Evolutionary conservation across 441 rosid species (phyloP).

Genomic region (Codiaeum variegatum): DNA sequence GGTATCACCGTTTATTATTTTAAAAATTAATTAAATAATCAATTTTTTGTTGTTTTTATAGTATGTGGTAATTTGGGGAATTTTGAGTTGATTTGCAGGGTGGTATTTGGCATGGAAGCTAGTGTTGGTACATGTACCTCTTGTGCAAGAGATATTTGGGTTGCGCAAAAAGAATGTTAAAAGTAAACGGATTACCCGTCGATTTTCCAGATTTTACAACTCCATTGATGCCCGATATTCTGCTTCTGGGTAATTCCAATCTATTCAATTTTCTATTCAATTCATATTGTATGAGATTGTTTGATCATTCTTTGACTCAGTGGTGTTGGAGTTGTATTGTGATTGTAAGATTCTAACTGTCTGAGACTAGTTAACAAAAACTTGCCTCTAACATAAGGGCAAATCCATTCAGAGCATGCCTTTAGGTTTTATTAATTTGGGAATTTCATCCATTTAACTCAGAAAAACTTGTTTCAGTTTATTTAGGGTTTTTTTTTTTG

Average conservation of each 20-base stretch:
- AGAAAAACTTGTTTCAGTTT: neutral
- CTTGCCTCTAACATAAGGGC: neutral
- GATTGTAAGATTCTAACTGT: too few relatives aligned
- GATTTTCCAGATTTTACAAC: conserved; percentile 50
- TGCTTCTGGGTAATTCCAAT: conserved; percentile 26
- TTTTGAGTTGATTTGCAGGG: conserved; percentile 36
- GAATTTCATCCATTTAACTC: neutral
- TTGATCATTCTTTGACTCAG: neutral
- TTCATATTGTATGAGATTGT: neutral
- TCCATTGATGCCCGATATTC: conserved; percentile 29
- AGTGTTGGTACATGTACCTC: conserved; percentile 74
- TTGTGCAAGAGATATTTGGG: conserved; percentile 78
- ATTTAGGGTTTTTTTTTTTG: too few relatives aligned
- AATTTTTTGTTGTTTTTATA: neutral
- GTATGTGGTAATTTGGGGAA: neutral
- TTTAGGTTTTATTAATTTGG: neutral
- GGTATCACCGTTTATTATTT: too few relatives aligned
- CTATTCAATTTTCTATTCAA: neutral
- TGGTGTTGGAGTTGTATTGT: too few relatives aligned
- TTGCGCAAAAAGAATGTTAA: conserved; percentile 45
- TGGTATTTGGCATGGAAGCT: conserved; percentile 86
- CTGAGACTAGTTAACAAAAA: neutral
- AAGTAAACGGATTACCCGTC: conserved; percentile 45
- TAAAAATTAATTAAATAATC: neutral
- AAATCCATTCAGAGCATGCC: neutral